phyloP scores from a whole-genome alignment of 2,329 filamentous ascomycete species.

The Nothopassalora personata region DNA sequence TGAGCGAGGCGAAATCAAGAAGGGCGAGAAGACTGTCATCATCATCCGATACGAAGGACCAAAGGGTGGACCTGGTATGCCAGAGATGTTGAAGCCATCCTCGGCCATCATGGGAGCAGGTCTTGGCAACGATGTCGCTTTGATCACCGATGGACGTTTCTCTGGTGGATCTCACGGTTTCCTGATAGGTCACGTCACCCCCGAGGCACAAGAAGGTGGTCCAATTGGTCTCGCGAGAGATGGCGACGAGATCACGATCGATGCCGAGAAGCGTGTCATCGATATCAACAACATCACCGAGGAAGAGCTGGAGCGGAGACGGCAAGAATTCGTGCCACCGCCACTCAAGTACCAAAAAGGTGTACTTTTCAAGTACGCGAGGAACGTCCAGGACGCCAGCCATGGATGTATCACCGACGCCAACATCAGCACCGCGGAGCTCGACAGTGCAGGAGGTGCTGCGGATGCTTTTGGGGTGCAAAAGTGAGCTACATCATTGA shows the following conservation, averaged over 20 bases:
- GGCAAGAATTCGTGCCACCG: constrained; percentile 49
- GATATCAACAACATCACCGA: constrained; percentile 60
- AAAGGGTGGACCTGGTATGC: constrained; percentile 70
- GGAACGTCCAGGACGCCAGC: constrained; percentile 53
- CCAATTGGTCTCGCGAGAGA: constrained; percentile 78
- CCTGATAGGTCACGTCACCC: constrained; percentile 81
- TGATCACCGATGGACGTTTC: constrained; percentile 71
- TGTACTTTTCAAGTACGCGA: constrained; percentile 55
- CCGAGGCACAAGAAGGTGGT: constrained; percentile 78
- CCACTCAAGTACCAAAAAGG: constrained; percentile 54
- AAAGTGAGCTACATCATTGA: not conserved
- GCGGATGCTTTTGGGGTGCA: not conserved
- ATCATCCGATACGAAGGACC: constrained; percentile 71
- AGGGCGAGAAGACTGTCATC: constrained; percentile 71
- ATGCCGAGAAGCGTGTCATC: constrained; percentile 65
- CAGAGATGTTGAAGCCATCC: constrained; percentile 67
- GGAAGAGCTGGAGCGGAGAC: constrained; percentile 53
- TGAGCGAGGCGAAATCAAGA: constrained; percentile 63
- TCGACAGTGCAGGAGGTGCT: not conserved
- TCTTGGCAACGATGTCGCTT: constrained; percentile 66
- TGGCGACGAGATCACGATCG: constrained; percentile 75
- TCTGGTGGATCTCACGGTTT: constrained; percentile 80
- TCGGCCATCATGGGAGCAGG: constrained; percentile 70
- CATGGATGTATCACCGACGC: constrained; percentile 55
- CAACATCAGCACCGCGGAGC: not conserved